Evolutionary conservation across 805 yeast species (phyloP).

Genomic region (Suhomyces sp.): DNA sequence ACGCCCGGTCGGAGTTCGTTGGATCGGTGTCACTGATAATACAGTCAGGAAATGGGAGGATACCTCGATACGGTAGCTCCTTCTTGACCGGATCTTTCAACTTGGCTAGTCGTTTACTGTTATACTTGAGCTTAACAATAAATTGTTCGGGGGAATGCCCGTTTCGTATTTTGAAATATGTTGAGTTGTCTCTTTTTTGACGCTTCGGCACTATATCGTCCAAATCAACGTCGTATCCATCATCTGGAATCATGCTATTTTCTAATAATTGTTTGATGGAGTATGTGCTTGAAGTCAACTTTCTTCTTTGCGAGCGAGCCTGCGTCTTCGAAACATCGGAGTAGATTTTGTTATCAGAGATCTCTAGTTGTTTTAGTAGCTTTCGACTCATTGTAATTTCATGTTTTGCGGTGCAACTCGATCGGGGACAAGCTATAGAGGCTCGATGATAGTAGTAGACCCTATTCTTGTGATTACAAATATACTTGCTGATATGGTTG

Average conservation of each 20-base stretch:
- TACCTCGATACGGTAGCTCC: constrained; percentile 68
- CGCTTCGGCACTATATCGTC: neutral
- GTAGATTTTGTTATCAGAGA: constrained; percentile 28
- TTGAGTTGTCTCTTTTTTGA: neutral
- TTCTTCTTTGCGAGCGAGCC: constrained; percentile 21
- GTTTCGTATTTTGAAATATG: neutral
- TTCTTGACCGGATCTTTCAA: constrained; percentile 21
- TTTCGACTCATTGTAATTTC: constrained; percentile 8
- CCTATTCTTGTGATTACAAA: neutral
- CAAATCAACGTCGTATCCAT: neutral
- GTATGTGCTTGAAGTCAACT: constrained; percentile 11
- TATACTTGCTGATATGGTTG: neutral
- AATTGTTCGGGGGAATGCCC: neutral
- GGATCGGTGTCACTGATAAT: constrained; percentile 64
- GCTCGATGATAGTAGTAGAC: neutral
- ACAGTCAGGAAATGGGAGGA: constrained; percentile 55
- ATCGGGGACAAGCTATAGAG: neutral
- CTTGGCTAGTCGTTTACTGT: neutral
- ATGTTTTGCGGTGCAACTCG: neutral
- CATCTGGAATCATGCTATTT: constrained; percentile 11
- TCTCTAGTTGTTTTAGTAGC: constrained; percentile 25
- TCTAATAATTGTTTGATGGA: constrained; percentile 18
- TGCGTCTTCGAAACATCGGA: constrained; percentile 18
- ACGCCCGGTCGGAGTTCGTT: constrained; percentile 43
- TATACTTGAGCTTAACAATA: neutral